A percentile compares a stretch with the other conserved stretches of the same genome.
Conservation (phyloP, 108 stramenopile species). For the Nitzschia inconspicua region DNA sequence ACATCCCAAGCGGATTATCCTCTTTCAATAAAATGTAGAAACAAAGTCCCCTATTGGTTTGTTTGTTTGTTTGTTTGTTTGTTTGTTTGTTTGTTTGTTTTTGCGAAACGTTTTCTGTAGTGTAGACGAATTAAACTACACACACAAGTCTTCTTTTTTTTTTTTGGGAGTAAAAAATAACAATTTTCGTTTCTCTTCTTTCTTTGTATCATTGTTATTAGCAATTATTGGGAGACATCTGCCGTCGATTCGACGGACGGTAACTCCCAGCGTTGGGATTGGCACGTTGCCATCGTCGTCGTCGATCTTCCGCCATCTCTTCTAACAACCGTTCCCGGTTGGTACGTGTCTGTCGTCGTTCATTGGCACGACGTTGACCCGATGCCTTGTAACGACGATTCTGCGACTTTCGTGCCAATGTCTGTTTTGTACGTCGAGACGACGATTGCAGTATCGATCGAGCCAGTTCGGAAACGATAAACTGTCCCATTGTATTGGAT, state of each 20-base stretch:
- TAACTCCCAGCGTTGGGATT: slow-evolving; percentile 82
- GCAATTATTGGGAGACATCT: slow-evolving; percentile 48
- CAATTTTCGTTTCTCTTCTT: background rate
- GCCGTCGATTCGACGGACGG: slow-evolving; percentile 64
- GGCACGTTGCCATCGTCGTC: slow-evolving; percentile 68
- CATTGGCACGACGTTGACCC: slow-evolving; percentile 38
- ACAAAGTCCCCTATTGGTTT: too few species aligned
- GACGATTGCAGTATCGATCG: slow-evolving; percentile 50
- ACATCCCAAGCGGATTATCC: too few species aligned
- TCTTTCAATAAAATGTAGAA: too few species aligned
- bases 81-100: too few species aligned
- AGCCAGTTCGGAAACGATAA: slow-evolving; percentile 26
- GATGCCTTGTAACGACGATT: slow-evolving; percentile 46
- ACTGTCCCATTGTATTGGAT: background rate
- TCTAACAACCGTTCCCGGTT: slow-evolving; percentile 66
- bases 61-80: too few species aligned
- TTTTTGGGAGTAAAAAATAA: background rate
- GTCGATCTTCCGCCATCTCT: slow-evolving; percentile 79
- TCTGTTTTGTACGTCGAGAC: slow-evolving; percentile 44
- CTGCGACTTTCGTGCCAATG: slow-evolving; percentile 46
- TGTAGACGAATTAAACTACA: background rate
- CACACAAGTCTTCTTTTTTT: background rate
- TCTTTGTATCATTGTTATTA: slow-evolving; percentile 1
- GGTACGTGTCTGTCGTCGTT: slow-evolving; percentile 53
- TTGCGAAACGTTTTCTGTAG: background rate